phyloP scores from a whole-genome alignment of 23 red algal species.

The Chondrus crispus region DNA sequence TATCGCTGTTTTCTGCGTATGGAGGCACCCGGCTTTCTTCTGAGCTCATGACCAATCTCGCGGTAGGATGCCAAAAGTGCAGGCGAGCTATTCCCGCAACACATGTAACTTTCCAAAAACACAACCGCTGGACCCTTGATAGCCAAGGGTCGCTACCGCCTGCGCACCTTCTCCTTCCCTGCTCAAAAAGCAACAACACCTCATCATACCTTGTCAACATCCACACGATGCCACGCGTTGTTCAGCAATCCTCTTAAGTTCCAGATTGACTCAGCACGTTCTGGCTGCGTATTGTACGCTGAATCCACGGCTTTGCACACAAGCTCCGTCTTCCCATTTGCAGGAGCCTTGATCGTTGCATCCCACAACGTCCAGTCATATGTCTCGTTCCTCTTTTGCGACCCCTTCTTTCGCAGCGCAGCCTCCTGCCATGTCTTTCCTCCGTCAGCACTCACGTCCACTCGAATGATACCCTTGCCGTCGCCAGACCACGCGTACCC shows the following conservation, averaged over 20 bases:
- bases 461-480: conserved; percentile 59
- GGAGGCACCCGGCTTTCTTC: too few relatives aligned
- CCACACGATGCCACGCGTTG: conserved; percentile 81
- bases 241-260: conserved; percentile 82
- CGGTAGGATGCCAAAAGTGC: too few relatives aligned
- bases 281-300: conserved; percentile 71
- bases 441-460: conserved; percentile 60
- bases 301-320: conserved; percentile 71
- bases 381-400: not conserved
- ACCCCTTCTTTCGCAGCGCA: not conserved
- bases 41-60: too few relatives aligned
- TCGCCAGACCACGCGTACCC: conserved; percentile 80
- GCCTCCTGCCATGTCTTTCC: conserved; percentile 70
- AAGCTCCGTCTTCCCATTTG: not conserved
- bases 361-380: conserved; percentile 85
- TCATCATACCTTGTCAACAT: not conserved
- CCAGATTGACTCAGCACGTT: conserved; percentile 55
- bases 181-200: not conserved
- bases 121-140: too few relatives aligned
- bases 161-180: too few relatives aligned
- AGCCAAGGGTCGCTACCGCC: too few relatives aligned
- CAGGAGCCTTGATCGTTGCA: conserved; percentile 20
- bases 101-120: too few relatives aligned
- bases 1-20: too few relatives aligned
- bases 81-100: too few relatives aligned